Percentiles rank a stretch among this genome's conserved stretches.
phyloP scores from a whole-genome alignment of 2,329 filamentous ascomycete genomes.

The Aspergillus pseudonomiae region DNA sequence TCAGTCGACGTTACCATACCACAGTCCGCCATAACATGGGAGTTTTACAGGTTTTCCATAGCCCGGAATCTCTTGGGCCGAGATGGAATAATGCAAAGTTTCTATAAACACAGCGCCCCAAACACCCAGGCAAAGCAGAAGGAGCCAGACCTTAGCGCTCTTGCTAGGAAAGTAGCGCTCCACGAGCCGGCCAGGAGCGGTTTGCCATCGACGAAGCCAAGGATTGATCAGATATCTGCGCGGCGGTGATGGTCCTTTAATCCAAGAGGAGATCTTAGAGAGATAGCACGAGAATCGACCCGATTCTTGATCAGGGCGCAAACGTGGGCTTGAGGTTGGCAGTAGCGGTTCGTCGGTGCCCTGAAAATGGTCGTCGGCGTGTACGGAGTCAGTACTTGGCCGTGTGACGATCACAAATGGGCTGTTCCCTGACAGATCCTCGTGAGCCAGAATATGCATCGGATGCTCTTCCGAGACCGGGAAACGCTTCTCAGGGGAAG shows the following conservation, averaged over 20 bases:
- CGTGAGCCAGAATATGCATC: constrained; percentile 9
- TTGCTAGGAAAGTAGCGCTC: constrained; percentile 32
- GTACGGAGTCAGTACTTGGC: constrained; percentile 24
- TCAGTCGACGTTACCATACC: constrained; percentile 45
- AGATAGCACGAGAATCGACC: constrained; percentile 27
- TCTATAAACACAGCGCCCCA: constrained; percentile 40
- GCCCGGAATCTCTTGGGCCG: constrained; percentile 33
- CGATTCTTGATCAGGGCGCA: background rate
- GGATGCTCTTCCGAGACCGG: constrained; percentile 14
- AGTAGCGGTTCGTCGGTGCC: constrained; percentile 26
- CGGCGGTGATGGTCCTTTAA: constrained; percentile 35
- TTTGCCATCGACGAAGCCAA: constrained; percentile 36
- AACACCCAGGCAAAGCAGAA: constrained; percentile 29
- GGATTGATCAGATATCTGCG: constrained; percentile 38
- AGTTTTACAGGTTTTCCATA: constrained; percentile 40
- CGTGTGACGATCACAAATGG: constrained; percentile 18
- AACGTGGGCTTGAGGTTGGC: constrained; percentile 19
- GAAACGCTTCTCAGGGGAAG: background rate
- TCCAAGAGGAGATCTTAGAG: constrained; percentile 30
- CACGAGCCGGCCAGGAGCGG: constrained; percentile 36
- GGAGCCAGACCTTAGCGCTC: constrained; percentile 27
- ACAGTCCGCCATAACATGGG: constrained; percentile 37
- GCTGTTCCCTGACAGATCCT: constrained; percentile 13
- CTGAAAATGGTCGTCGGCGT: constrained; percentile 13
- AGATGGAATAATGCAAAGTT: constrained; percentile 34